phyloP scores from a whole-genome alignment of 2,329 filamentous ascomycete genomes.

The Pseudogymnoascus sp. region DNA sequence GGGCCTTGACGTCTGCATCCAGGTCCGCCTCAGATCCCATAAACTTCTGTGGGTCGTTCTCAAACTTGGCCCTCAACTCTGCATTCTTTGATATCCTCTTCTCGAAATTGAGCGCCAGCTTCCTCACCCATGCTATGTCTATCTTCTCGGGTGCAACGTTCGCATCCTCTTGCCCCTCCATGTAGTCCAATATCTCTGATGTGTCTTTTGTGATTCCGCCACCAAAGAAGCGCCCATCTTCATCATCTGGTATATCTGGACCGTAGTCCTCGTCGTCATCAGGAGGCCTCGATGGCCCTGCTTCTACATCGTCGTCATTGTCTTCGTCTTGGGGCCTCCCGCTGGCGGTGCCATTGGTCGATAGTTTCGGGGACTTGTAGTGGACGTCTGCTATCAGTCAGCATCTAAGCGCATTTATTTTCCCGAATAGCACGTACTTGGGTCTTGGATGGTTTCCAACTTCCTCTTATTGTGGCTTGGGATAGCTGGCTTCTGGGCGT shows the following conservation, averaged over 20 bases:
- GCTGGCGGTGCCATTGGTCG: slow-evolving; percentile 14
- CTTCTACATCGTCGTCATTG: slow-evolving; percentile 38
- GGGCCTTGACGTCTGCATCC: slow-evolving; percentile 76
- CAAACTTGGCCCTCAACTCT: slow-evolving; percentile 78
- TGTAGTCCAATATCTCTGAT: slow-evolving; percentile 76
- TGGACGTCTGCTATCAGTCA: background rate
- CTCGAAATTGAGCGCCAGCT: slow-evolving; percentile 76
- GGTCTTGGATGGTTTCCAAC: slow-evolving; percentile 8
- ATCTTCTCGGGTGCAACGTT: slow-evolving; percentile 60
- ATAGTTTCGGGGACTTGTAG: slow-evolving; percentile 10
- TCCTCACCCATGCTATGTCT: slow-evolving; percentile 75
- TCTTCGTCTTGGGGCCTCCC: slow-evolving; percentile 18
- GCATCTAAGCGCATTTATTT: background rate
- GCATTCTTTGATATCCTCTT: slow-evolving; percentile 87
- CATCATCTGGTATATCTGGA: slow-evolving; percentile 59
- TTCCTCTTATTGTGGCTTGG: slow-evolving; percentile 10
- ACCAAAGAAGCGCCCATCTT: slow-evolving; percentile 93
- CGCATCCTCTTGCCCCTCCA: slow-evolving; percentile 58
- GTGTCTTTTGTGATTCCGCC: slow-evolving; percentile 79
- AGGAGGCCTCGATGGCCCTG: slow-evolving; percentile 46
- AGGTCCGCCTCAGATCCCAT: slow-evolving; percentile 82
- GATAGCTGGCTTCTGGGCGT: background rate
- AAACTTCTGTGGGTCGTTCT: slow-evolving; percentile 72
- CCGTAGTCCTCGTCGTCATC: slow-evolving; percentile 48
- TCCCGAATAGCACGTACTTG: background rate